A percentile compares a stretch with the other conserved stretches of the same genome.
Conservation (phyloP, 305 asterid species). For the Vinca major region DNA sequence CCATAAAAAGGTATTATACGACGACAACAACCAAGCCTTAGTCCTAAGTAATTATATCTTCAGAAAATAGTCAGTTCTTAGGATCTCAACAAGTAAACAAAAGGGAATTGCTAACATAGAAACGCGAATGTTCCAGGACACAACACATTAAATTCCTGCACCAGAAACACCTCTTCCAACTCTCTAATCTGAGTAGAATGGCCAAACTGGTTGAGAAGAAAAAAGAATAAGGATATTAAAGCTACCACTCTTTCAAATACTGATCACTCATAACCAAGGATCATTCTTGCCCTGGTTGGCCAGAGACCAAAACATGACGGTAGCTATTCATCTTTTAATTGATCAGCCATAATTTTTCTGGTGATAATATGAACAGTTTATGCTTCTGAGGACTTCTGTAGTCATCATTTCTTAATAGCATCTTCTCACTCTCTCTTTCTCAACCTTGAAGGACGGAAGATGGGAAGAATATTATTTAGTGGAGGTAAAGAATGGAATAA, state of each 20-base stretch:
- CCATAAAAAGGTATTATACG: not conserved
- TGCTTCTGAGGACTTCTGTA: not conserved
- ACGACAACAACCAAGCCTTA: too few relatives aligned
- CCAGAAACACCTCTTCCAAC: not conserved
- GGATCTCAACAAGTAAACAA: not conserved
- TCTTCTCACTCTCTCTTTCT: not conserved
- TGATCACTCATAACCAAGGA: constrained; percentile 5
- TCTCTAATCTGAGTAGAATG: not conserved
- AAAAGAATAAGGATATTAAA: not conserved
- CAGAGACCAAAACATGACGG: not conserved
- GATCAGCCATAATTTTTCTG: not conserved
- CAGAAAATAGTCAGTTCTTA: not conserved
- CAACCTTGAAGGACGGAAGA: not conserved
- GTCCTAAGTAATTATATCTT: not conserved
- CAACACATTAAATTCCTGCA: not conserved
- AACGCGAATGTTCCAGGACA: not conserved
- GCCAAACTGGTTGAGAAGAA: not conserved
- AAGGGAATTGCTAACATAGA: not conserved
- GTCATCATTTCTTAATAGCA: not conserved
- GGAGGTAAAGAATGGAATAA: too few relatives aligned
- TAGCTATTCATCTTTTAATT: not conserved
- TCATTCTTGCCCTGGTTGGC: not conserved
- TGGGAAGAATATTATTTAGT: too few relatives aligned
- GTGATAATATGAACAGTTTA: not conserved
- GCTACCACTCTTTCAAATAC: not conserved